Conservation (phyloP, 2,329 filamentous ascomycete genomes). For the Diaporthe helianthi region DNA sequence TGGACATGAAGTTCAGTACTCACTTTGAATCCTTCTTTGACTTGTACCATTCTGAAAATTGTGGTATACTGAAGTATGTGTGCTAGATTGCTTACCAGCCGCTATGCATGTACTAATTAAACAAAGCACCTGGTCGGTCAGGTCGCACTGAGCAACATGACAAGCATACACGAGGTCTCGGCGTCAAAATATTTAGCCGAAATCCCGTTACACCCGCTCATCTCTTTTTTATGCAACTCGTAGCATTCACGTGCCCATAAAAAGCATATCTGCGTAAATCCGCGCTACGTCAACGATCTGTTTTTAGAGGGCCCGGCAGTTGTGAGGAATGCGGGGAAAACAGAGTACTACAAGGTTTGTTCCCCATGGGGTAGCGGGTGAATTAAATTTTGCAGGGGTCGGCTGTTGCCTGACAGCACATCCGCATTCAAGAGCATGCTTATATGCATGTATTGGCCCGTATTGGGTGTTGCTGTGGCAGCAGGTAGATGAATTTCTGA, state of each 20-base stretch:
- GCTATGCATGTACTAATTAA: not conserved
- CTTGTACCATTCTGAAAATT: not conserved
- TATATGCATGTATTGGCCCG: not conserved
- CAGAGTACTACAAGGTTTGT: not conserved
- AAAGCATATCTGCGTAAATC: not conserved
- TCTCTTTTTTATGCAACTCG: not conserved
- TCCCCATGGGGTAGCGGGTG: constrained; percentile 15
- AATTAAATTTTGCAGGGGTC: constrained; percentile 2
- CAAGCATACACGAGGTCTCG: not conserved
- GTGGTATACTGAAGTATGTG: not conserved
- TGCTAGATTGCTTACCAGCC: not conserved
- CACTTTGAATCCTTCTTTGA: constrained; percentile 7
- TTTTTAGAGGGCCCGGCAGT: not conserved
- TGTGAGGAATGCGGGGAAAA: constrained; percentile 20
- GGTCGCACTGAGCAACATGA: not conserved
- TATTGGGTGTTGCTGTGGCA: not conserved
- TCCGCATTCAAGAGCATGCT: not conserved
- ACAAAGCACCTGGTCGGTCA: not conserved
- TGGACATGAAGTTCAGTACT: not conserved
- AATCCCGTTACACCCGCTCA: not conserved
- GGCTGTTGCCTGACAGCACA: too few species aligned
- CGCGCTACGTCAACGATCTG: not conserved
- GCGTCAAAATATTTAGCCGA: constrained; percentile 6
- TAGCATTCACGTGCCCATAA: not conserved
- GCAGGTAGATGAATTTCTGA: not conserved